These are phyloP conservation scores for Entamoeba invadens DNA, from an alignment of 208 protist genomes.

Conservation along the genomic window DNA sequence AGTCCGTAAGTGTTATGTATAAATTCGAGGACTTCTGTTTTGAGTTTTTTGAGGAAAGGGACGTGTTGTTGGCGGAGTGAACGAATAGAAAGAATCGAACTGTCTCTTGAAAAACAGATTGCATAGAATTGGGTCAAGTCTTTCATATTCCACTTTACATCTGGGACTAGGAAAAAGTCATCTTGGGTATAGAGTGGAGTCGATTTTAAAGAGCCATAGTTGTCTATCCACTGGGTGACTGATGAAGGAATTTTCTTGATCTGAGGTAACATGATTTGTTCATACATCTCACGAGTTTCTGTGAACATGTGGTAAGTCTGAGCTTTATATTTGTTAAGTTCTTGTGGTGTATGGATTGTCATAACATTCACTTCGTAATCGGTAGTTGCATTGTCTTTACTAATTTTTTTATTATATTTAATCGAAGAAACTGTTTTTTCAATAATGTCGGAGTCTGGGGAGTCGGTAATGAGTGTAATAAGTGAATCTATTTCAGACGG, in stretches of 20 bases:
- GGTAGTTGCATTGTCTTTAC: neutral
- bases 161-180: neutral
- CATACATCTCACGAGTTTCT: neutral
- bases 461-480: neutral
- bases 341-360: neutral
- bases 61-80: neutral
- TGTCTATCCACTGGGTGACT: neutral
- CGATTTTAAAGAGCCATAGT: neutral
- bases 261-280: neutral
- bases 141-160: neutral
- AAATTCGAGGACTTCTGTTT: neutral
- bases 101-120: neutral
- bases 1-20: neutral
- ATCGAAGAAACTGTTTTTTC: neutral
- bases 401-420: neutral
- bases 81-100: neutral
- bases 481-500: neutral
- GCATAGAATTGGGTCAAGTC: neutral
- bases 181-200: neutral
- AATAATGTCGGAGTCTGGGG: neutral
- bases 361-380: neutral
- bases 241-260: neutral
- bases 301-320: neutral
- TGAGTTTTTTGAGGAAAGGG: neutral
- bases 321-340: neutral